Base-by-base conservation (phyloP, 2,329 filamentous ascomycete species). In the Blastomyces percursus region DNA sequence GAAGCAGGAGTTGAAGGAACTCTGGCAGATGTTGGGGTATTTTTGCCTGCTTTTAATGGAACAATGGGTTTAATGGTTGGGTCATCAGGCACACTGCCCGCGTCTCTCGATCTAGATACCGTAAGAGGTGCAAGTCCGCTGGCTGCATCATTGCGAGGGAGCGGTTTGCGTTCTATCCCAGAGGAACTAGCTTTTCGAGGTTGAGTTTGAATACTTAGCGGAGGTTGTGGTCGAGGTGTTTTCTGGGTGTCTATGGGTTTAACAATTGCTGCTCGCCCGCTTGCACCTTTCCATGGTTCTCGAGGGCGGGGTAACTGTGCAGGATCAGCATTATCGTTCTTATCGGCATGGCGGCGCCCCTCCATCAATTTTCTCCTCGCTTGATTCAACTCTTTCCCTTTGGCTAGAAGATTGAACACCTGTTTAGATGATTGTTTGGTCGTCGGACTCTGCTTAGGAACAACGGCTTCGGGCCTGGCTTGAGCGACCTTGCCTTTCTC, bases 201-300 rank as follows among this genome's bases (percentile, higher is more conserved):
- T 24, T 42, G 54, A 2, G 35, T 40, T 57, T 57, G 54, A 71
- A 62, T 74, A 72, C 3, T 69, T 73, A 32, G 74, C 73, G 88
- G 74, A n/a, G 88, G 74, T n/a, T 85, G 83, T 16, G 81, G 81
- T 63, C 78, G 76, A 51, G 76, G 77, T 44, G 83, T 83, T 70
- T 90, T 86, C 69, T 84, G 84, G 69, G 90, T 86, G 69, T 79
- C 81, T 46, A 90, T 81, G 3, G 87, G 85, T 54, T 81, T 80
- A 42, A 89, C 81, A 62, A 90, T 79, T 44, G 82, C 78, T 51
- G 81, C 81, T 66, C 88, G 83, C 35, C 89, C 89, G 71, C 86
- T 90, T 46, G 85, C 84, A 21, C 88, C 88, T 68, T 86, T 86
- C 89, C 89, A 91, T 63, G 85, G 78, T 61, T 78, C 75, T 52